These are phyloP conservation scores for Trichomonas tenax DNA, from an alignment of 208 protist genomes.

Conservation along the genomic window DNA sequence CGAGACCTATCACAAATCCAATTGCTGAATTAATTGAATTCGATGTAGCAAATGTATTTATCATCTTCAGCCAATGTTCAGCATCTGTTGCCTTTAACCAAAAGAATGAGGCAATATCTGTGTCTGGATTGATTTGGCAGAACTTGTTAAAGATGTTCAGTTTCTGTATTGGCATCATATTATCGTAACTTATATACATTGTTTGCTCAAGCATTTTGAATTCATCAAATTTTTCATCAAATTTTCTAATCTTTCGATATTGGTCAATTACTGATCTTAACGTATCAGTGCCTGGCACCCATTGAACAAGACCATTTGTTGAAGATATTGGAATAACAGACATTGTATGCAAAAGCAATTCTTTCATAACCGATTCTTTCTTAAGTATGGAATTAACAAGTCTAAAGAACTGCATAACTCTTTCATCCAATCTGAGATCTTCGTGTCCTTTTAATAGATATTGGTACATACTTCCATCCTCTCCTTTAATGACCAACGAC, in stretches of 20 bases:
- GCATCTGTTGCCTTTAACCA: neutral
- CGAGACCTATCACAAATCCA: slow-evolving; percentile 5
- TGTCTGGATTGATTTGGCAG: neutral
- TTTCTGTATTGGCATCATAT: neutral
- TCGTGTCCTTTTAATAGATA: slow-evolving; percentile 20
- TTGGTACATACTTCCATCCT: slow-evolving; percentile 4
- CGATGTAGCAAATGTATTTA: neutral
- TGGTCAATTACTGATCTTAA: neutral
- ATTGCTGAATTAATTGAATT: neutral
- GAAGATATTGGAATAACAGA: neutral
- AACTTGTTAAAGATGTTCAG: neutral
- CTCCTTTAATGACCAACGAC: neutral
- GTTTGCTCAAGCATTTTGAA: neutral
- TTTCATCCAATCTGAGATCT: slow-evolving; percentile 17
- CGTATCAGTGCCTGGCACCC: neutral
- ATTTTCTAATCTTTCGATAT: neutral
- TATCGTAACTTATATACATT: neutral
- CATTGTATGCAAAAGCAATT: neutral
- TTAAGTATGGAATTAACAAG: neutral
- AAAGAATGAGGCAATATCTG: neutral
- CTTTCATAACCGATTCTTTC: neutral
- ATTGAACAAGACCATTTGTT: neutral
- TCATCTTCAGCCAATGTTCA: neutral
- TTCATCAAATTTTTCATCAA: neutral
- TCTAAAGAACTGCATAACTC: slow-evolving; percentile 21